Conservation (phyloP, 805 yeast genomes). For the Jamesozyma gamospora region DNA sequence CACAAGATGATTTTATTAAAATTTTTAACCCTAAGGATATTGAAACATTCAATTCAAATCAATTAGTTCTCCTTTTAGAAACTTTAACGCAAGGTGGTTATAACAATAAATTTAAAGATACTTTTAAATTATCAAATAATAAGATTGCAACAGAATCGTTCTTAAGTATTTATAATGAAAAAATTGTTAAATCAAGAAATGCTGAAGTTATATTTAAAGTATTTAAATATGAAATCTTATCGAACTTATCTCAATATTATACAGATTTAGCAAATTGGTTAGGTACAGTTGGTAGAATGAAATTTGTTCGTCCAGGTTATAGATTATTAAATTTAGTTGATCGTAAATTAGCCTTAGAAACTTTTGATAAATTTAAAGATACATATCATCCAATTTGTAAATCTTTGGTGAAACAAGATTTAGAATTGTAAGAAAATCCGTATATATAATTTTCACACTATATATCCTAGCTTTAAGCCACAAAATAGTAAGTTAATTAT, state of each 20-base stretch:
- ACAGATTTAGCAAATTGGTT: slow-evolving; percentile 66
- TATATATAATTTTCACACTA: too few species aligned
- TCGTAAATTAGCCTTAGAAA: slow-evolving; percentile 50
- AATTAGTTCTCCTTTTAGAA: slow-evolving; percentile 71
- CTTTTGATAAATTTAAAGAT: slow-evolving; percentile 49
- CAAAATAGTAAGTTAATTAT: too few species aligned
- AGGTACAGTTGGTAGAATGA: slow-evolving; percentile 90
- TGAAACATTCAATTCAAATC: slow-evolving; percentile 55
- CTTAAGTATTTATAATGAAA: slow-evolving; percentile 32
- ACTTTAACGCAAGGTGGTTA: slow-evolving; percentile 41
- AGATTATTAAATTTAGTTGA: slow-evolving; percentile 54
- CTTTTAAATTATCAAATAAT: slow-evolving; percentile 30
- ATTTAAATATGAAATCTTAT: slow-evolving; percentile 56
- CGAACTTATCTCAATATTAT: slow-evolving; percentile 38
- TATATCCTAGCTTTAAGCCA: too few species aligned
- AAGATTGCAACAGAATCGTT: slow-evolving; percentile 29
- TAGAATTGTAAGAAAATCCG: slow-evolving; percentile 32
- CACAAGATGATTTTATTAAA: slow-evolving; percentile 15
- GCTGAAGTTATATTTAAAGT: slow-evolving; percentile 78
- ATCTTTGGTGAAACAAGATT: slow-evolving; percentile 73
- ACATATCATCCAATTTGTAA: slow-evolving; percentile 81
- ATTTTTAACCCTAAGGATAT: slow-evolving; percentile 43
- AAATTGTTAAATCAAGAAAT: slow-evolving; percentile 47
- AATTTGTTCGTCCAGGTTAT: slow-evolving; percentile 83
- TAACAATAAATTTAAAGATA: background rate